Percentiles rank a stretch among this genome's conserved stretches.
Evolutionary conservation across 1,139 yeast genomes (phyloP).

Genomic region (Nakaseomyces uthaithaninus): DNA sequence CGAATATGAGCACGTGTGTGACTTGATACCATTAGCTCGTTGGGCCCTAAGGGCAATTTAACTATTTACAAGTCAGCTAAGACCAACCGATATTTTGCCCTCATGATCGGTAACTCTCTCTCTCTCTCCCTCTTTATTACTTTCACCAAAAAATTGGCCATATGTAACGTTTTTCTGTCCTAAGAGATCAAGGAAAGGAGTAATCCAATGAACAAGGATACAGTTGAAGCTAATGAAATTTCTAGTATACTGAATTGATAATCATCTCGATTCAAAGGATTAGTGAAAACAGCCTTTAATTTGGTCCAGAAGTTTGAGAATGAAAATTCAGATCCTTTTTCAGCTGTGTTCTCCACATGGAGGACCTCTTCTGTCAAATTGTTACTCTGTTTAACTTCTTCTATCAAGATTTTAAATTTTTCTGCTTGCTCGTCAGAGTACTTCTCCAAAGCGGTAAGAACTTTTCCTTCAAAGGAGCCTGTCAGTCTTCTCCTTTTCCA

Average conservation of each 20-base stretch:
- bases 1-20: too few species aligned
- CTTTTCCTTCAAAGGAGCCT: conserved; percentile 74
- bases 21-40: too few species aligned
- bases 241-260: background rate
- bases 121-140: too few species aligned
- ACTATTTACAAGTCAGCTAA: too few species aligned
- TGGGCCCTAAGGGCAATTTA: too few species aligned
- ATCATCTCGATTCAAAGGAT: background rate
- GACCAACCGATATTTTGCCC: too few species aligned
- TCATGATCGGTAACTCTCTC: too few species aligned
- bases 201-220: background rate
- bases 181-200: background rate
- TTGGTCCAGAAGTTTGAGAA: background rate
- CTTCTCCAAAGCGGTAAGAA: conserved; percentile 46
- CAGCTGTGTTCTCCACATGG: background rate
- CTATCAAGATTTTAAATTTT: background rate
- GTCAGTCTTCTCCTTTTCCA: conserved; percentile 83
- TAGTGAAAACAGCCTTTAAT: background rate
- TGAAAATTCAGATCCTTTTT: background rate
- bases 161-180: too few species aligned
- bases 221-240: background rate
- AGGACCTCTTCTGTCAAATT: background rate
- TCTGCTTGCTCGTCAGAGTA: conserved; percentile 23
- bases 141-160: too few species aligned
- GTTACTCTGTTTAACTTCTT: conserved; percentile 1